Percentiles rank a stretch among this genome's conserved stretches.
Evolutionary conservation across 208 protist species (phyloP).

Genomic region (Trichomonas vaginalis): DNA sequence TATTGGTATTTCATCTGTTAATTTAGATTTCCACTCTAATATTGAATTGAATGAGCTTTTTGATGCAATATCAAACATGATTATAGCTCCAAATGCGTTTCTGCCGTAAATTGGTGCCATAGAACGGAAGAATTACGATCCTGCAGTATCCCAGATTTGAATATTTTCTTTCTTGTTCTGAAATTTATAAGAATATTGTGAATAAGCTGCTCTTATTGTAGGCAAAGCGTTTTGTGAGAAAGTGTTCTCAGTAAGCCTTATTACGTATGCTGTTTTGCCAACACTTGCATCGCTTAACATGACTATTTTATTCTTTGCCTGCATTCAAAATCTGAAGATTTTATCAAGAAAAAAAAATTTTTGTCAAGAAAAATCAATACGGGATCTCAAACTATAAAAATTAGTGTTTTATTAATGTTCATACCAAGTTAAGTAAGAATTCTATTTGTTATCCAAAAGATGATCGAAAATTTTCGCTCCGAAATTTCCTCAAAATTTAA

Average conservation of each 20-base stretch:
- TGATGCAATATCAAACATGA: conserved; percentile 38
- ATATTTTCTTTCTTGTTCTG: conserved; percentile 19
- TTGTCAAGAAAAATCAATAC: no score
- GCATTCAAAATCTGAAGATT: no score
- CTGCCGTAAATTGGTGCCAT: conserved; percentile 45
- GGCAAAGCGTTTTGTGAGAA: conserved; percentile 27
- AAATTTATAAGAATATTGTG: conserved; percentile 17
- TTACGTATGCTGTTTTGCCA: conserved; percentile 32
- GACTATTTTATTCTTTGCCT: conserved; percentile 23
- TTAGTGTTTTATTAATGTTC: no score
- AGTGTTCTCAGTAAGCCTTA: conserved; percentile 29
- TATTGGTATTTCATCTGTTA: not conserved
- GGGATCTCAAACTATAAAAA: no score
- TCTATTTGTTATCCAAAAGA: no score
- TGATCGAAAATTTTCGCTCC: no score
- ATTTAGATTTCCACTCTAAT: not conserved
- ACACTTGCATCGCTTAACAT: conserved; percentile 32
- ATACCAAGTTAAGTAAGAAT: no score
- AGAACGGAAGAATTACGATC: conserved; percentile 28
- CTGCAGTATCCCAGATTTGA: conserved; percentile 35
- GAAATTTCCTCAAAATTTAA: no score
- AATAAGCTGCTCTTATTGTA: conserved; percentile 31
- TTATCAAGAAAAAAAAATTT: no score
- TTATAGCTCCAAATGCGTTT: conserved; percentile 36
- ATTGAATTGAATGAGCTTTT: not conserved